Evolutionary conservation across 179 eudicot genomes (phyloP).

Genomic region (Corrigiola litoralis): DNA sequence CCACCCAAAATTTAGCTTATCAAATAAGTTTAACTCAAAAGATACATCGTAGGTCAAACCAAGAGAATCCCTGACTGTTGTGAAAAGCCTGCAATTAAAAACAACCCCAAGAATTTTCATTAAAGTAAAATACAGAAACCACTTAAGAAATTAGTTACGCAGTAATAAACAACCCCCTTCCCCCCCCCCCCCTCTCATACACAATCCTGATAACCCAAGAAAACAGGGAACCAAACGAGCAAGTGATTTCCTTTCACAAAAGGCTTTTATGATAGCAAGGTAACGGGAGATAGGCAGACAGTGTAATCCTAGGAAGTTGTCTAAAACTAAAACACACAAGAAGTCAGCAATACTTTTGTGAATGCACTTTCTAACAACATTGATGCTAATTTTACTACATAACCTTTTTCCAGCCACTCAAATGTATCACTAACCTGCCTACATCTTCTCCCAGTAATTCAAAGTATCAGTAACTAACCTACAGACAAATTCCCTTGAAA

Average conservation of each 20-base stretch:
- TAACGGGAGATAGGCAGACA: no score
- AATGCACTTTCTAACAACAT: no score
- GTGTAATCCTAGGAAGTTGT: no score
- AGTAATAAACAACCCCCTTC: neutral
- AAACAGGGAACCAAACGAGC: neutral
- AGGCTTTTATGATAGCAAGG: no score
- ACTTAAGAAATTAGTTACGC: neutral
- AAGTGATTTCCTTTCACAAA: neutral
- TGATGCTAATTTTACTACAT: no score
- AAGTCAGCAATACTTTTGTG: no score
- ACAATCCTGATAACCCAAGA: neutral
- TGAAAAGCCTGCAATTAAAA: slow-evolving; percentile 70
- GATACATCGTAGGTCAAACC: slow-evolving; percentile 98
- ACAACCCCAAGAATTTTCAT: slow-evolving; percentile 1
- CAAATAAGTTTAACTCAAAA: slow-evolving; percentile 88
- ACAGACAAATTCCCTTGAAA: no score
- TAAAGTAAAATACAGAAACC: neutral
- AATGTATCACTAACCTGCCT: no score
- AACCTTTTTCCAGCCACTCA: no score
- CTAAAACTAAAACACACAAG: no score
- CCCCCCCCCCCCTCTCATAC: neutral
- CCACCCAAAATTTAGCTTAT: slow-evolving; percentile 97
- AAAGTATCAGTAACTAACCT: no score
- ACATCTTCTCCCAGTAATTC: no score
- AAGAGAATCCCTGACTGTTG: slow-evolving; percentile 95